Base-by-base conservation (phyloP, 2,329 filamentous ascomycete genomes). In the Paramyrothecium sp. region DNA sequence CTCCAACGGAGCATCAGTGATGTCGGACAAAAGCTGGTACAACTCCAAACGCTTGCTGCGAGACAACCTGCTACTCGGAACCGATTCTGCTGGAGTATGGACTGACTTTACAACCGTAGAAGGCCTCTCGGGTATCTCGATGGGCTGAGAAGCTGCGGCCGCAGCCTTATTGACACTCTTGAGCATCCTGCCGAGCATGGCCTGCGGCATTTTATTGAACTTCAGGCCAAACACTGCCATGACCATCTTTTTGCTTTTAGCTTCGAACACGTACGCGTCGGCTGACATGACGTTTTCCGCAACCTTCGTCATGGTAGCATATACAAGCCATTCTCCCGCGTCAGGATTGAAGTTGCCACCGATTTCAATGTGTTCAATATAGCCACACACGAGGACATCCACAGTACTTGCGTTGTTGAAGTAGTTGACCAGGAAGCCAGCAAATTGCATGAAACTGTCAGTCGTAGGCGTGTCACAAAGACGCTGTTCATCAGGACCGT, bases 1-100 rank as follows among this genome's bases (percentile, higher is more conserved):
- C 4, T 65, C 56, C 0, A 62, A 23, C 21, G 76, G 73, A 5
- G 77, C 55, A 22, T 75, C 73, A 2, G 72, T 72, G 0, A 75
- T 57, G 2, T 73, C 61, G 3, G 61, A 62, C 2, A 69, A 44
- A 7, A 69, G 30, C 11, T 57, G 48, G 33, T 54, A 57, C 5
- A 69, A 56, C 34, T 59, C 54, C 16, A 22, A 8, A 11, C 19
- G 19, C n/a, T 20, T 3, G 13, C 23, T 23, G 3, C 10, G 16
- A 17, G 19, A 22, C 7, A 23, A 8, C 38, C 19, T 44, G 26
- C 13, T 8, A 4, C 7, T 11, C 3, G 48, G n/a, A 17, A 22
- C 17, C 21, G 20, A 16, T 20, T 16, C 21, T 11, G 21, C 3
- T 16, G 20, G 17, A 8, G 23, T 3, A 22, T 22, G 19, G 3